A percentile compares a stretch with the other conserved stretches of the same genome.
Evolutionary conservation across 1,284 basidiomycete species (phyloP).

Genomic region (Tilletia horrida): DNA sequence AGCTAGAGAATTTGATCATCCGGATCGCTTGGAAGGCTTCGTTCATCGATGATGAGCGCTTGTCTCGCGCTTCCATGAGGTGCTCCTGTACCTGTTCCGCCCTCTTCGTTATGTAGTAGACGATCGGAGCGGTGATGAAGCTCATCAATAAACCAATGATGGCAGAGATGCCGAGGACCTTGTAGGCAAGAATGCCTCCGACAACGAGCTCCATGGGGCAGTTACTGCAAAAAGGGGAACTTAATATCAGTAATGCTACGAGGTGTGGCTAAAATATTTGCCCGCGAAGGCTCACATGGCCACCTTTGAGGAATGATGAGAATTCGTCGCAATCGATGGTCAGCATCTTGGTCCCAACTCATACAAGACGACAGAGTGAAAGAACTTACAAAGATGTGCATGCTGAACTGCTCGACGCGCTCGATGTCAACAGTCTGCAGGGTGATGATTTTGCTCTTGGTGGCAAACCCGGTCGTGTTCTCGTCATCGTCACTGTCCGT

Average conservation of each 20-base stretch:
- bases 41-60: constrained; percentile 31
- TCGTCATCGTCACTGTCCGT: constrained; percentile 38
- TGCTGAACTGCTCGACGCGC: constrained; percentile 19
- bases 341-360: too few relatives aligned
- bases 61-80: constrained; percentile 30
- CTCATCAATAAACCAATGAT: constrained; percentile 31
- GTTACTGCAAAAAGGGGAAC: neutral
- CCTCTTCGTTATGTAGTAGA: constrained; percentile 16
- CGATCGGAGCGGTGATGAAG: constrained; percentile 30
- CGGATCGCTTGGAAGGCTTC: constrained; percentile 36
- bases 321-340: too few relatives aligned
- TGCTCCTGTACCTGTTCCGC: constrained; percentile 19
- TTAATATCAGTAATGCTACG: too few relatives aligned
- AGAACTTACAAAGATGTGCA: constrained; percentile 26
- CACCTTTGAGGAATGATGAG: neutral
- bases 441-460: constrained; percentile 34
- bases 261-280: too few relatives aligned
- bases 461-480: constrained; percentile 25
- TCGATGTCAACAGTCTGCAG: constrained; percentile 31
- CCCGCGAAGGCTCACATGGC: neutral
- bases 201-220: constrained; percentile 25
- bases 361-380: constrained; percentile 26
- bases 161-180: constrained; percentile 38
- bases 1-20: constrained; percentile 45
- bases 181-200: constrained; percentile 34